These are phyloP conservation scores for Lachnellula willkommii DNA, from an alignment of 2,329 filamentous ascomycete species.

Conservation along the genomic window DNA sequence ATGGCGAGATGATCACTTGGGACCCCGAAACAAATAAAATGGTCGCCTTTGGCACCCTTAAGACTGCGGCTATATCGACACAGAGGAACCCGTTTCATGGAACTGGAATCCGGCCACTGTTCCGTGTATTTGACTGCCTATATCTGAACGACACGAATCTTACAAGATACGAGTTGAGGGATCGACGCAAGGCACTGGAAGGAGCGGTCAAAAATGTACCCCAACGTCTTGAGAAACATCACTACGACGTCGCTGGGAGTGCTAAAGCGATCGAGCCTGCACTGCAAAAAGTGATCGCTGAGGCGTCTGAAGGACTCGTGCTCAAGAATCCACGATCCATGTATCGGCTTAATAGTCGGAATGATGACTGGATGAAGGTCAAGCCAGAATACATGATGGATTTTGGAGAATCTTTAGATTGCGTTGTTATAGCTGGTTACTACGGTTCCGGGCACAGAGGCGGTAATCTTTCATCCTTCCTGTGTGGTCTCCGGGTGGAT, in stretches of 20 bases:
- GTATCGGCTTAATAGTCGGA: constrained; percentile 83
- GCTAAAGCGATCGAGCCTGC: constrained; percentile 71
- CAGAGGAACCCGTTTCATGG: constrained; percentile 64
- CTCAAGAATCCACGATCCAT: constrained; percentile 86
- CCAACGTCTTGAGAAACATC: constrained; percentile 77
- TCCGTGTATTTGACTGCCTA: constrained; percentile 84
- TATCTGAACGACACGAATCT: constrained; percentile 77
- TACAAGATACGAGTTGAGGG: constrained; percentile 75
- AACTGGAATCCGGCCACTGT: constrained; percentile 65
- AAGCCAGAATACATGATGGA: constrained; percentile 98
- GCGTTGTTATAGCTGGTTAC: constrained; percentile 84
- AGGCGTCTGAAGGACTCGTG: constrained; percentile 84
- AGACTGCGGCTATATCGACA: constrained; percentile 79
- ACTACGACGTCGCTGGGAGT: constrained; percentile 59
- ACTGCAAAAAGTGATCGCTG: constrained; percentile 76
- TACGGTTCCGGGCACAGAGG: constrained; percentile 84
- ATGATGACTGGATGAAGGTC: constrained; percentile 97
- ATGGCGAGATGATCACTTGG: constrained; percentile 99
- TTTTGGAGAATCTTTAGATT: constrained; percentile 89
- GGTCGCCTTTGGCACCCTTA: constrained; percentile 85
- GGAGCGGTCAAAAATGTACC: constrained; percentile 64
- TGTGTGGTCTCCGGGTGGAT: constrained; percentile 81
- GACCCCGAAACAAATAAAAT: constrained; percentile 79
- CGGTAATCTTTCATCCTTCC: constrained; percentile 74
- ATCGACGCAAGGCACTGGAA: constrained; percentile 71